These are phyloP conservation scores for Phytophthora vignae DNA, from an alignment of 352 stramenopile genomes.

Conservation along the genomic window DNA sequence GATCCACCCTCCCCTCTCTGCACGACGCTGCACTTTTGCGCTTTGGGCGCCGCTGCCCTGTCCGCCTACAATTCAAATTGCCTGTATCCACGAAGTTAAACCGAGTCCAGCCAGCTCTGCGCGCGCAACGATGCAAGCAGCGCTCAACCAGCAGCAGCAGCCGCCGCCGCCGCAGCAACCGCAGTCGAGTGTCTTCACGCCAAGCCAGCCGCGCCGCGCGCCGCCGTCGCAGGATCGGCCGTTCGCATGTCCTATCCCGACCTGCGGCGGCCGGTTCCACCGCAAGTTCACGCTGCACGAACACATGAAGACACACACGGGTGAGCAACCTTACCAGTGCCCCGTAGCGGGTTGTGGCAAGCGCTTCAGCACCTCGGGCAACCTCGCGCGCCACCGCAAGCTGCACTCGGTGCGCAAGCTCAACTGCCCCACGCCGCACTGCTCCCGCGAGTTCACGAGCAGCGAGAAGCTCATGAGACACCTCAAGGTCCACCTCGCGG, in stretches of 20 bases:
- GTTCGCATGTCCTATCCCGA: slow-evolving; percentile 57
- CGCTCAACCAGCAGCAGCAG: slow-evolving; percentile 25
- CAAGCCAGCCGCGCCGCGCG: slow-evolving; percentile 23
- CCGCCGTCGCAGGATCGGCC: slow-evolving; percentile 47
- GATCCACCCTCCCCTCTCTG: slow-evolving; percentile 36
- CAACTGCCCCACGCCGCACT: slow-evolving; percentile 51
- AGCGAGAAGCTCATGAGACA: slow-evolving; percentile 61
- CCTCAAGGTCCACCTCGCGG: slow-evolving; percentile 58
- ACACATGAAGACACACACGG: slow-evolving; percentile 84
- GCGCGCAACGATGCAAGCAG: slow-evolving; percentile 32
- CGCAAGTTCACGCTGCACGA: slow-evolving; percentile 78
- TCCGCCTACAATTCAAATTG: slow-evolving; percentile 45
- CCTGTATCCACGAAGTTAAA: slow-evolving; percentile 34
- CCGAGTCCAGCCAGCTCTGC: neutral
- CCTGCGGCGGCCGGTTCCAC: slow-evolving; percentile 64
- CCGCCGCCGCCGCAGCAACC: slow-evolving; percentile 8
- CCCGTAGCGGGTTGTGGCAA: slow-evolving; percentile 63
- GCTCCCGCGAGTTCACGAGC: slow-evolving; percentile 58
- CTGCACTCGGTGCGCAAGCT: slow-evolving; percentile 64
- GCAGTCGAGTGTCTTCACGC: slow-evolving; percentile 9
- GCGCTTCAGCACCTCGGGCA: slow-evolving; percentile 79
- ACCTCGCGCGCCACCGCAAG: slow-evolving; percentile 71
- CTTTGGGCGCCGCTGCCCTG: slow-evolving; percentile 30
- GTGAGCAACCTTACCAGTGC: slow-evolving; percentile 73
- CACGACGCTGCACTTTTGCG: slow-evolving; percentile 25